These are phyloP conservation scores for Penicillium chermesinum DNA, from an alignment of 495 filamentous ascomycete species.

Conservation along the genomic window DNA sequence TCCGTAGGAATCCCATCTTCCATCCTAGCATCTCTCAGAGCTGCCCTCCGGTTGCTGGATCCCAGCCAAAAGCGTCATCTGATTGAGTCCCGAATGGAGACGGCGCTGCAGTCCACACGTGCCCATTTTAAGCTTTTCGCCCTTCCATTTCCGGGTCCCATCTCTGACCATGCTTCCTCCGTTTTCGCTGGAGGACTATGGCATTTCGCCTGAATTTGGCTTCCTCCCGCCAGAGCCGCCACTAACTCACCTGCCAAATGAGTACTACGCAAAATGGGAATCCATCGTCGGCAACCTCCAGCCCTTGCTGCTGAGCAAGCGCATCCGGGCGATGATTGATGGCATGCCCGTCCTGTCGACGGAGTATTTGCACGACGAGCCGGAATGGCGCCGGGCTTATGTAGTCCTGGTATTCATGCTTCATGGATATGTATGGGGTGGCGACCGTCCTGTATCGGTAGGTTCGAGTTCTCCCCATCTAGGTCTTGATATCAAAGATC, in stretches of 20 bases:
- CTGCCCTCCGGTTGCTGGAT: too few relatives aligned
- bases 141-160: not conserved
- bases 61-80: too few relatives aligned
- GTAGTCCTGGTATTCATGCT: slow-evolving; percentile 80
- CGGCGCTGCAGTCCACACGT: not conserved
- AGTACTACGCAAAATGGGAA: slow-evolving; percentile 95
- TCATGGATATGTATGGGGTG: slow-evolving; percentile 94
- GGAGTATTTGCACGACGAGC: slow-evolving; percentile 67
- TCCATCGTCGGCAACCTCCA: slow-evolving; percentile 78
- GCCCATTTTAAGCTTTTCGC: not conserved
- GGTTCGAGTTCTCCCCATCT: slow-evolving; percentile 5
- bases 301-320: slow-evolving; percentile 73
- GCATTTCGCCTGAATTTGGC: slow-evolving; percentile 76
- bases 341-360: slow-evolving; percentile 77
- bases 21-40: too few relatives aligned
- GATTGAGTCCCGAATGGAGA: not conserved
- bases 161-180: slow-evolving; percentile 67
- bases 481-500: not conserved
- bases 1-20: too few relatives aligned
- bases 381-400: slow-evolving; percentile 92
- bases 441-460: slow-evolving; percentile 73
- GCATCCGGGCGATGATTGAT: slow-evolving; percentile 71
- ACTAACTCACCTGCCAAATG: slow-evolving; percentile 70
- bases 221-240: slow-evolving; percentile 86
- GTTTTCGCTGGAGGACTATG: slow-evolving; percentile 73